These are phyloP conservation scores for Penicillium rolfsii DNA, from an alignment of 2,329 filamentous ascomycete species.

Conservation along the genomic window DNA sequence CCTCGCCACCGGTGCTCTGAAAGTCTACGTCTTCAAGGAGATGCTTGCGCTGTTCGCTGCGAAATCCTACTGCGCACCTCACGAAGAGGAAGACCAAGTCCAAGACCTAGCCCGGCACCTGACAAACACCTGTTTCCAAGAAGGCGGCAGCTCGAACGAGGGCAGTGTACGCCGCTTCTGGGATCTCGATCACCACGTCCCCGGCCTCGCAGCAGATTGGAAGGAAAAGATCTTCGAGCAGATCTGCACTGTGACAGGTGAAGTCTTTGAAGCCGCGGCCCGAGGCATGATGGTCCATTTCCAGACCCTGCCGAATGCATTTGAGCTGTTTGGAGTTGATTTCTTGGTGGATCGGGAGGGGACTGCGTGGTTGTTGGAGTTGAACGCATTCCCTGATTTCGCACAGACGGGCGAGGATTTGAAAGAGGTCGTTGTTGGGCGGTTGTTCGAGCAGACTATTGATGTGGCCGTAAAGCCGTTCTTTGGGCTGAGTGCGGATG, in stretches of 20 bases:
- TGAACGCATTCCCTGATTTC: slow-evolving; percentile 97
- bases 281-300: slow-evolving; percentile 86
- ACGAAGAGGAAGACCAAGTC: slow-evolving; percentile 45
- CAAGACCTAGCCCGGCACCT: slow-evolving; percentile 74
- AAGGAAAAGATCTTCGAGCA: slow-evolving; percentile 70
- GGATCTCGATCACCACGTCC: slow-evolving; percentile 57
- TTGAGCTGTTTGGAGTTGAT: slow-evolving; percentile 90
- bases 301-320: slow-evolving; percentile 82
- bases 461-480: slow-evolving; percentile 68
- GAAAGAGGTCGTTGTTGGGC: slow-evolving; percentile 67
- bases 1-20: slow-evolving; percentile 74
- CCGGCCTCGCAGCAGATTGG: slow-evolving; percentile 45
- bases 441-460: slow-evolving; percentile 76
- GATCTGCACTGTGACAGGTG: slow-evolving; percentile 72
- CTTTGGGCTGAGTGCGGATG: slow-evolving; percentile 53
- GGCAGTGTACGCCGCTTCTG: slow-evolving; percentile 77
- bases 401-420: slow-evolving; percentile 82
- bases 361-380: slow-evolving; percentile 76
- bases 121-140: slow-evolving; percentile 94
- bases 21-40: slow-evolving; percentile 81
- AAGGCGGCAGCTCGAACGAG: slow-evolving; percentile 55
- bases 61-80: slow-evolving; percentile 69
- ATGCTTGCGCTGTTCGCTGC: slow-evolving; percentile 95
- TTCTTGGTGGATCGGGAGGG: slow-evolving; percentile 75
- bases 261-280: slow-evolving; percentile 85